A percentile compares a stretch with the other conserved stretches of the same genome.
Conservation (phyloP, 176 grass and related monocot species). For the Aegilops speltoides region DNA sequence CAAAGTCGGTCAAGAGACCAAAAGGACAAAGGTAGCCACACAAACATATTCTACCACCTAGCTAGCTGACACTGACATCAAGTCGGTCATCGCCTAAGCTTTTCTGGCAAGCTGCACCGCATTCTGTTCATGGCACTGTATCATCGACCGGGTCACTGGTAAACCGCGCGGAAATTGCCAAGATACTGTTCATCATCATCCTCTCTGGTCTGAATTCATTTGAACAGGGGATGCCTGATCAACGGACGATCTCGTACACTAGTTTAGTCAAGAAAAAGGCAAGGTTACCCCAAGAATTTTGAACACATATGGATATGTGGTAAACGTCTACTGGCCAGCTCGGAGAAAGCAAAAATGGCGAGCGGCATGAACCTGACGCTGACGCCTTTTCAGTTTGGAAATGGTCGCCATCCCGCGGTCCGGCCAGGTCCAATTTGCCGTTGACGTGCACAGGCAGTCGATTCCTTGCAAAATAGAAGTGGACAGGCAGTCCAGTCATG, state of each 20-base stretch:
- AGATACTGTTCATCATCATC: not conserved
- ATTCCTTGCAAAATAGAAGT: not conserved
- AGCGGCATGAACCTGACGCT: not conserved
- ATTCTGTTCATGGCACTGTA: not conserved
- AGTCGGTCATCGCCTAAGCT: not conserved
- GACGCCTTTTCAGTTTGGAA: slow-evolving; percentile 14
- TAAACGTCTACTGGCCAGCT: not conserved
- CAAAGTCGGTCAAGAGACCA: not conserved
- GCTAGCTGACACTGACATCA: not conserved
- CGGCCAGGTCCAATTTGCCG: slow-evolving; percentile 27
- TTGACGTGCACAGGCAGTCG: slow-evolving; percentile 23
- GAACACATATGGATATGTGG: too few relatives aligned
- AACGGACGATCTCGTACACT: not conserved
- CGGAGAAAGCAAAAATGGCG: not conserved
- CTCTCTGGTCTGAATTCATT: not conserved
- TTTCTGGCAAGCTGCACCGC: not conserved
- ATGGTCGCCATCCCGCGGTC: slow-evolving; percentile 23
- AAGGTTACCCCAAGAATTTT: not conserved
- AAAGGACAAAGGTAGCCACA: not conserved
- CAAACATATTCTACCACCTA: not conserved
- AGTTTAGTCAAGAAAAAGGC: not conserved
- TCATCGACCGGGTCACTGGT: too few relatives aligned
- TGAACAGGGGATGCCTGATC: not conserved
- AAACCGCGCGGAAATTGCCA: not conserved
- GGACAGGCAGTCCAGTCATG: slow-evolving; percentile 26